Conservation (phyloP, 2,329 filamentous ascomycete genomes). For the Fusarium pseudonygamai region DNA sequence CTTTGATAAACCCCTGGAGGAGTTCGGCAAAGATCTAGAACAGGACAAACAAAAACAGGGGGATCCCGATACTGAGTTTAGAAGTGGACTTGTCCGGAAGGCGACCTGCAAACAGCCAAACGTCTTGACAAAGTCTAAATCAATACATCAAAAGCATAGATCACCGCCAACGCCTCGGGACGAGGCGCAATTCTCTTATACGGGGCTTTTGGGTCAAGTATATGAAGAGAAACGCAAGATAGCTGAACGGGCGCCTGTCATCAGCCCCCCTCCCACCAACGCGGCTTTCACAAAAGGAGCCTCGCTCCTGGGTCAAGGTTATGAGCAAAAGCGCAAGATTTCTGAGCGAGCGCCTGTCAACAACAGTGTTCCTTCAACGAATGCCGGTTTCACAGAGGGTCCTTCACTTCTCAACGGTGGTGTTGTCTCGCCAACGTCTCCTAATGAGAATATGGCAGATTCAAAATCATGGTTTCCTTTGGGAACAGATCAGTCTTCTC, state of each 20-base stretch:
- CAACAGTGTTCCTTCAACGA: constrained; percentile 40
- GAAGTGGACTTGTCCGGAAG: constrained; percentile 23
- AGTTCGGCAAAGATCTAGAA: constrained; percentile 57
- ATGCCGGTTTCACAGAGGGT: constrained; percentile 62
- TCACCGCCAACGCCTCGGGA: constrained; percentile 22
- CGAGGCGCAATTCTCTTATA: constrained; percentile 58
- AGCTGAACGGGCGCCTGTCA: constrained; percentile 38
- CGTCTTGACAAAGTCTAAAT: constrained; percentile 43
- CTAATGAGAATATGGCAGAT: constrained; percentile 44
- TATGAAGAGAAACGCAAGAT: constrained; percentile 58
- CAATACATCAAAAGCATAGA: constrained; percentile 24
- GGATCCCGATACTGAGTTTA: constrained; percentile 22
- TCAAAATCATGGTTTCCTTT: constrained; percentile 50
- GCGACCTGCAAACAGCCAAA: constrained; percentile 21
- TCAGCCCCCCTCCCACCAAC: constrained; percentile 43
- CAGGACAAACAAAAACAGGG: constrained; percentile 9
- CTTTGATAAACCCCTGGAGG: constrained; percentile 63
- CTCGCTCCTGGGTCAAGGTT: constrained; percentile 62
- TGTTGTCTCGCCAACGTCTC: constrained; percentile 31
- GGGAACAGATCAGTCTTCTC: constrained; percentile 49
- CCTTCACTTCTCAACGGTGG: constrained; percentile 64
- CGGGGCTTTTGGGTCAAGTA: constrained; percentile 61
- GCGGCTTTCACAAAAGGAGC: constrained; percentile 65
- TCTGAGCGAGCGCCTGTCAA: constrained; percentile 40
- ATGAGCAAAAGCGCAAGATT: constrained; percentile 56